phyloP scores from a whole-genome alignment of 1,284 basidiomycete genomes.

The Fomitopsis betulina region DNA sequence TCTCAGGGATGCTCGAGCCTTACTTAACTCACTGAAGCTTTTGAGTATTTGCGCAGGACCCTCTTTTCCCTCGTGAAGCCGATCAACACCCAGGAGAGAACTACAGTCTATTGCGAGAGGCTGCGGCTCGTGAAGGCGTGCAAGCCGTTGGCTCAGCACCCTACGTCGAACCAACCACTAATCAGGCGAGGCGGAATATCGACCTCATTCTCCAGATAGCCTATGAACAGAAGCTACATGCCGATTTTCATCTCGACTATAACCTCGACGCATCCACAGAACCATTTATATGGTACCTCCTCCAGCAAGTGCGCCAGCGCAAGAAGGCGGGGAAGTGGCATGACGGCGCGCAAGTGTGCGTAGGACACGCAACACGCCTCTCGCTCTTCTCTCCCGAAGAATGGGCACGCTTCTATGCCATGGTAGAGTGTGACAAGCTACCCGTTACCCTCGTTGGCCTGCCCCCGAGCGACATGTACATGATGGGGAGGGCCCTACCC shows the following conservation, averaged over 20 bases:
- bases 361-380: slow-evolving; percentile 59
- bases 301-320: slow-evolving; percentile 32
- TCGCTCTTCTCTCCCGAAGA: slow-evolving; percentile 43
- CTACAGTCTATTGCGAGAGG: slow-evolving; percentile 38
- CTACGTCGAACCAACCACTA: slow-evolving; percentile 50
- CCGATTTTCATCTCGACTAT: slow-evolving; percentile 66
- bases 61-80: slow-evolving; percentile 37
- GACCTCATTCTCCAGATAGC: slow-evolving; percentile 47
- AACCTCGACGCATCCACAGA: slow-evolving; percentile 46
- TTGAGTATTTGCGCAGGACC: slow-evolving; percentile 60
- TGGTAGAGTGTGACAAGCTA: slow-evolving; percentile 26
- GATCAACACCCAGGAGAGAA: slow-evolving; percentile 38
- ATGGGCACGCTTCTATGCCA: slow-evolving; percentile 37
- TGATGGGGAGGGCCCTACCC: slow-evolving; percentile 44
- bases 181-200: slow-evolving; percentile 49
- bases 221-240: slow-evolving; percentile 33
- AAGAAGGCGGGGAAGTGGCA: slow-evolving; percentile 18
- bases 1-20: background rate
- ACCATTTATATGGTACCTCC: slow-evolving; percentile 53
- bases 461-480: slow-evolving; percentile 63
- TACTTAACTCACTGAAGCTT: background rate
- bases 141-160: slow-evolving; percentile 58
- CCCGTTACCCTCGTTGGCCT: slow-evolving; percentile 52
- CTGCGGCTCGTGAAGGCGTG: slow-evolving; percentile 33
- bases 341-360: slow-evolving; percentile 34